Percentiles rank a stretch among this genome's conserved stretches.
Evolutionary conservation across 208 protist species (phyloP).

Genomic region (Borovskyia barvae): DNA sequence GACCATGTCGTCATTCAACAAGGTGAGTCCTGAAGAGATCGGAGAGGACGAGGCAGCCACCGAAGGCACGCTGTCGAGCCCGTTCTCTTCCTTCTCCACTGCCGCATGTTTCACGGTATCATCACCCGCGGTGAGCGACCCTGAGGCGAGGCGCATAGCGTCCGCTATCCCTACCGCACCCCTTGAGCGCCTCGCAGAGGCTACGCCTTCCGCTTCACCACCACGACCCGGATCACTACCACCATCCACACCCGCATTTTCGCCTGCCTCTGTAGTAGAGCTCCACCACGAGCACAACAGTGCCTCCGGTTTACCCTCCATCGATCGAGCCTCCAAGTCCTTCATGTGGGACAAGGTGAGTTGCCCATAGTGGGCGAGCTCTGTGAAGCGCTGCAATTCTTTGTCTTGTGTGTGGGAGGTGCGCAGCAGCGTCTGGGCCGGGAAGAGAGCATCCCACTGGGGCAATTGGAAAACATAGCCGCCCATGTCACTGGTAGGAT

Average conservation of each 20-base stretch:
- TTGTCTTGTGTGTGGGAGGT: constrained; percentile 46
- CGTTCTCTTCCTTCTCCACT: too few species aligned
- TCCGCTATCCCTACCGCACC: too few species aligned
- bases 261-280: constrained; percentile 9
- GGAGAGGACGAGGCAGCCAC: constrained; percentile 1
- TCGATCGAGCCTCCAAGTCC: constrained; percentile 55
- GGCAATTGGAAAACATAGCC: constrained; percentile 82
- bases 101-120: too few species aligned
- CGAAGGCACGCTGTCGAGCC: background rate
- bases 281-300: constrained; percentile 26
- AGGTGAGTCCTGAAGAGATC: constrained; percentile 4
- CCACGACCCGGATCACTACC: too few species aligned
- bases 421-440: constrained; percentile 62
- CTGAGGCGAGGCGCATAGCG: too few species aligned
- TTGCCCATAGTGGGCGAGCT: constrained; percentile 60
- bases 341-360: constrained; percentile 63
- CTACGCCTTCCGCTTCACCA: too few species aligned
- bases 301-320: constrained; percentile 35
- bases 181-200: too few species aligned
- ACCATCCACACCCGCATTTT: too few species aligned
- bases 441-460: constrained; percentile 72
- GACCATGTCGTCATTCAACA: constrained; percentile 46
- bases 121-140: too few species aligned
- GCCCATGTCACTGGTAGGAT: constrained; percentile 77
- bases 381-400: constrained; percentile 49